phyloP scores from a whole-genome alignment of 2,329 filamentous ascomycete genomes.

The Rhinocladiella similis region DNA sequence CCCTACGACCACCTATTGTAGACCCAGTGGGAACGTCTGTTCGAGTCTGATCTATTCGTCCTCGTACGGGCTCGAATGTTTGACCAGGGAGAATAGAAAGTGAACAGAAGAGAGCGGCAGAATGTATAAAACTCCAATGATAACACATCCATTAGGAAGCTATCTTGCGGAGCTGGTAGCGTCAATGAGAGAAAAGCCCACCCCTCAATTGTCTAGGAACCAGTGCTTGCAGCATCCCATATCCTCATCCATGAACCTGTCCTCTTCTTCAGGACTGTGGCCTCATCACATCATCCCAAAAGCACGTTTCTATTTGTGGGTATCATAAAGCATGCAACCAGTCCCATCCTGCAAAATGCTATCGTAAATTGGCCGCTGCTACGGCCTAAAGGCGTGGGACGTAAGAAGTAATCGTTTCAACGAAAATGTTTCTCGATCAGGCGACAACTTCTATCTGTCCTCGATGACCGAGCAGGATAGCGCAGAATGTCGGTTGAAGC shows the following conservation, averaged over 20 bases:
- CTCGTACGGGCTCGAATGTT: no score
- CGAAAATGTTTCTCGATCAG: slow-evolving; percentile 9
- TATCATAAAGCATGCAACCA: slow-evolving; percentile 29
- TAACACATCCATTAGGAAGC: slow-evolving; percentile 1
- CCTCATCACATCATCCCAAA: slow-evolving; percentile 16
- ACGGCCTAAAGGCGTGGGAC: slow-evolving; percentile 20
- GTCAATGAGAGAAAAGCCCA: slow-evolving; percentile 13
- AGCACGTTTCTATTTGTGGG: slow-evolving; percentile 24
- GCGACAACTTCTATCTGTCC: slow-evolving; percentile 38
- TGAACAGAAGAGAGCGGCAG: no score
- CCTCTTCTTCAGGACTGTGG: not conserved
- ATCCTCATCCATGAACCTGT: not conserved
- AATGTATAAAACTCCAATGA: not conserved
- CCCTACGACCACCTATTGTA: no score
- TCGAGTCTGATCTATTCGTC: no score
- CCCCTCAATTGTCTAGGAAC: not conserved
- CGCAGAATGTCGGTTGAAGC: slow-evolving; percentile 42
- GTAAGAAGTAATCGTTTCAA: slow-evolving; percentile 25
- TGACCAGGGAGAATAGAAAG: no score
- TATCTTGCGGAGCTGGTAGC: slow-evolving; percentile 9
- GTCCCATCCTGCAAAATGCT: slow-evolving; percentile 27
- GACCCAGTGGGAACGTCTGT: no score
- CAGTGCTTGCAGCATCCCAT: slow-evolving; percentile 3
- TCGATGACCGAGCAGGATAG: slow-evolving; percentile 44
- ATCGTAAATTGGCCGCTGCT: slow-evolving; percentile 24